Evolutionary conservation across 164 flowering plant species (phyloP), one percentile per base, ranked within the genome.

Genomic region (Vitis labrusca): DNA sequence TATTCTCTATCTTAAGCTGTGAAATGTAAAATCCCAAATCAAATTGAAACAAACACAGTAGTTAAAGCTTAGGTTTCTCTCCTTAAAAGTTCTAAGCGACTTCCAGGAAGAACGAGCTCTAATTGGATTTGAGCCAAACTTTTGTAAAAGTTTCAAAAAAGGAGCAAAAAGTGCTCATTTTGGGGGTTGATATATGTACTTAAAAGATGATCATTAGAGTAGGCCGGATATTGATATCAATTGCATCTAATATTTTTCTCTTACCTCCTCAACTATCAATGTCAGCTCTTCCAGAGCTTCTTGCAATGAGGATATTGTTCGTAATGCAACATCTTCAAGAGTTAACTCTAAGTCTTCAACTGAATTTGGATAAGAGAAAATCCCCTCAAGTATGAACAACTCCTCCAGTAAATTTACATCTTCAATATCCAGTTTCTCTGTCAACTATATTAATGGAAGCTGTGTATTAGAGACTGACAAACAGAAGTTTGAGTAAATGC

Each of bases 401-500:
- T 88, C 88, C 81, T 88, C 88, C 15, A 90, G 82, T 66, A 86
- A 72, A 68, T 85, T 78, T 69, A 89, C 85, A 55, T 84, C 88
- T 74, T 88, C 91, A 61, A 13, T 66, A 19, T 76, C 73, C 77
- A 92, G 67, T 55, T 68, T 82, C 83, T 81, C 87, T 62, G 79
- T 75, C 79, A 88, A 76, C 97, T 91, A 55, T 12, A 74, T 23
- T 29, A 59, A 53, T 9, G 30, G 10, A 29, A 19, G 47, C 17
- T 47, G 50, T 11, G 12, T 37, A 37, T 61, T 37, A 62, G 44
- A 64, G 59, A 10, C 44, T 63, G 44, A 50, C 47, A 56, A 68
- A 49, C 50, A 48, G 14, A 37, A 57, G 15, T 10, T 48, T 8
- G n/a, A 37, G 10, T 2, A 68, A 29, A 12, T 9, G 19, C 7